phyloP scores from a whole-genome alignment of 345 rosid genomes.

The Lumnitzera littorea region DNA sequence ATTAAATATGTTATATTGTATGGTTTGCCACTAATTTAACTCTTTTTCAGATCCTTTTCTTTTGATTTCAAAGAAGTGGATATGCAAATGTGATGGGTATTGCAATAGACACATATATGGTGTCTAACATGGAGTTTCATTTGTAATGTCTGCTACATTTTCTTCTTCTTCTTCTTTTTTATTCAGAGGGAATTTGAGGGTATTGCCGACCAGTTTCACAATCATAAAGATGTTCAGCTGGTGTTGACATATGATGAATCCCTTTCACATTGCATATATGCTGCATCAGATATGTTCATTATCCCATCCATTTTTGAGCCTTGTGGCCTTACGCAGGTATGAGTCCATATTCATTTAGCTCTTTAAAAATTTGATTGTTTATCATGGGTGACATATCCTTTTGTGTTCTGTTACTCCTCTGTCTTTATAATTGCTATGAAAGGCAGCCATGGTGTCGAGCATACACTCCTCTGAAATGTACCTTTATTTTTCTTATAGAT shows the following conservation, averaged over 20 bases:
- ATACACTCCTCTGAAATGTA: no score
- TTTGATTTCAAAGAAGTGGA: no score
- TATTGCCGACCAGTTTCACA: slow-evolving; percentile 61
- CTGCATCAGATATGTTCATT: slow-evolving; percentile 87
- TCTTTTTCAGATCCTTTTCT: no score
- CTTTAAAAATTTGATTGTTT: no score
- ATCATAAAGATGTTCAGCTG: slow-evolving; percentile 62
- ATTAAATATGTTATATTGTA: no score
- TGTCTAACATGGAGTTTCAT: no score
- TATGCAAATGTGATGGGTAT: no score
- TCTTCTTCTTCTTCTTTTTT: not conserved
- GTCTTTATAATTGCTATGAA: no score
- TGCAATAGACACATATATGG: no score
- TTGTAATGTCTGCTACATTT: not conserved
- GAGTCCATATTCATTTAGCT: not conserved
- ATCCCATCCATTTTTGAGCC: slow-evolving; percentile 98
- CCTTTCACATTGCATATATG: slow-evolving; percentile 78
- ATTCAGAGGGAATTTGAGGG: slow-evolving; percentile 83
- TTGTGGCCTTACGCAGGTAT: slow-evolving; percentile 98
- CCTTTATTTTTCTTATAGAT: slow-evolving; percentile 37
- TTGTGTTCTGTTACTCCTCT: no score
- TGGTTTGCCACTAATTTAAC: no score
- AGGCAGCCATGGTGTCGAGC: not conserved
- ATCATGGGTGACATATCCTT: no score
- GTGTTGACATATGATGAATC: slow-evolving; percentile 80